Evolutionary conservation across 2,329 filamentous ascomycete species (phyloP).

Genomic region (Zasmidium citrigriseum): DNA sequence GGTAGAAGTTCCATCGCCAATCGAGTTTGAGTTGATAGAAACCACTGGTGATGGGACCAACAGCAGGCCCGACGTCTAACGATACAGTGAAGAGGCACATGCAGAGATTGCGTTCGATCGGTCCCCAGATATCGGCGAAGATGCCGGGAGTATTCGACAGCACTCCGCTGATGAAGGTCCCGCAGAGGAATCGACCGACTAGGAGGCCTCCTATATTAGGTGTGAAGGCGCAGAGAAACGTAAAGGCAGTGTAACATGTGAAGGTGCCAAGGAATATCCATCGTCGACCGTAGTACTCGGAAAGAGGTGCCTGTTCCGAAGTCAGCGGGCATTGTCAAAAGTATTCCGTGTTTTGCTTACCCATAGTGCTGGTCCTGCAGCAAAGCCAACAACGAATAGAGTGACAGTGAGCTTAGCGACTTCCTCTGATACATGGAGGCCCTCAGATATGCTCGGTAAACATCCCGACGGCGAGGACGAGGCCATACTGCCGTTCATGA

Average conservation of each 20-base stretch:
- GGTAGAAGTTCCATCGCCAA: conserved; percentile 50
- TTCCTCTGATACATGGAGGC: conserved; percentile 51
- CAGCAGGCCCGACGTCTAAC: conserved; percentile 44
- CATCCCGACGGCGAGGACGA: conserved; percentile 46
- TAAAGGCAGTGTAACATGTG: conserved; percentile 46
- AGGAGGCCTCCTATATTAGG: conserved; percentile 56
- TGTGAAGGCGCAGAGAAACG: conserved; percentile 58
- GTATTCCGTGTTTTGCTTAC: conserved; percentile 36
- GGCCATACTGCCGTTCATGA: conserved; percentile 58
- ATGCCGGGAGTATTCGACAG: conserved; percentile 50
- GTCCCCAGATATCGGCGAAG: conserved; percentile 57
- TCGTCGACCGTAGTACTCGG: conserved; percentile 64
- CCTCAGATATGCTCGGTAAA: conserved; percentile 43
- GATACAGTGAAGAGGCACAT: conserved; percentile 52
- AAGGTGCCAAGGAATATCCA: conserved; percentile 51
- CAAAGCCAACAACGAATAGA: conserved; percentile 50
- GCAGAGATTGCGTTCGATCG: conserved; percentile 53
- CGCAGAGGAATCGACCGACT: conserved; percentile 57
- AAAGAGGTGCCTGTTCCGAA: conserved; percentile 29
- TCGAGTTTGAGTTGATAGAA: conserved; percentile 58
- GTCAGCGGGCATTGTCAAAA: conserved; percentile 33
- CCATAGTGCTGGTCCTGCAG: conserved; percentile 63
- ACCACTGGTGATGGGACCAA: conserved; percentile 59
- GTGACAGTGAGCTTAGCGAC: conserved; percentile 39
- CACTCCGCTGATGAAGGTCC: conserved; percentile 54